Evolutionary conservation across 2,329 filamentous ascomycete genomes (phyloP).

Genomic region (Tolypocladium endophyticum): DNA sequence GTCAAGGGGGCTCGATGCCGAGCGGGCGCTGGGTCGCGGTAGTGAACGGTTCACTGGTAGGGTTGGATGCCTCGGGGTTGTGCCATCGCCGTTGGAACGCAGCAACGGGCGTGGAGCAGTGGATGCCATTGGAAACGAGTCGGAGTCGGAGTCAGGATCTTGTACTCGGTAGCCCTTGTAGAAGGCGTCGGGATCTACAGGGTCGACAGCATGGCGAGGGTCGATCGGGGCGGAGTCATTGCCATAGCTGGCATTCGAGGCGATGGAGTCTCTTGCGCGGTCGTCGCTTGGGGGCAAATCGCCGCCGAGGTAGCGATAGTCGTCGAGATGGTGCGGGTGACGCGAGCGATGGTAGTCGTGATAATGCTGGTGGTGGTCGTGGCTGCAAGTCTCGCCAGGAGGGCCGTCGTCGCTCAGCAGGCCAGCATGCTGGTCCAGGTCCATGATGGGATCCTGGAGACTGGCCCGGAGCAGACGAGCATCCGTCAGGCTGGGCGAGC

Average conservation of each 20-base stretch:
- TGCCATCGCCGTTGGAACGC: slow-evolving; percentile 40
- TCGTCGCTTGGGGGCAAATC: background rate
- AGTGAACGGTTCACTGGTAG: slow-evolving; percentile 28
- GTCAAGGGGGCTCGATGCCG: slow-evolving; percentile 45
- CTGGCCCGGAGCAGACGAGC: slow-evolving; percentile 30
- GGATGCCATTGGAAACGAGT: slow-evolving; percentile 24
- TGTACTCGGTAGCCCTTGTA: slow-evolving; percentile 38
- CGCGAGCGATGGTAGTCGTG: slow-evolving; percentile 13
- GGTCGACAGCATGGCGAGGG: slow-evolving; percentile 26
- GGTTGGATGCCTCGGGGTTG: slow-evolving; percentile 35
- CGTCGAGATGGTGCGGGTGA: slow-evolving; percentile 14
- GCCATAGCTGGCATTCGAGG: slow-evolving; percentile 2
- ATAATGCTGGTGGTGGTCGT: slow-evolving; percentile 14
- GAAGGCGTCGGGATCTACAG: slow-evolving; percentile 44
- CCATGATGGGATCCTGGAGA: slow-evolving; percentile 10
- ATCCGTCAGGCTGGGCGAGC: slow-evolving; percentile 31
- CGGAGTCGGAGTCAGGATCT: slow-evolving; percentile 22
- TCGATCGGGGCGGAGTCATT: slow-evolving; percentile 7
- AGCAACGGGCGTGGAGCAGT: slow-evolving; percentile 29
- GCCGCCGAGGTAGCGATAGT: slow-evolving; percentile 9
- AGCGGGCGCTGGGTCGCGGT: slow-evolving; percentile 35
- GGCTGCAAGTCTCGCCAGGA: slow-evolving; percentile 10
- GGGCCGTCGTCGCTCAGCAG: slow-evolving; percentile 8
- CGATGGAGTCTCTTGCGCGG: slow-evolving; percentile 3
- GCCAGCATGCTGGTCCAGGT: slow-evolving; percentile 19